Conservation (phyloP, 2,329 filamentous ascomycete species). For the Akanthomyces uredinophilus region DNA sequence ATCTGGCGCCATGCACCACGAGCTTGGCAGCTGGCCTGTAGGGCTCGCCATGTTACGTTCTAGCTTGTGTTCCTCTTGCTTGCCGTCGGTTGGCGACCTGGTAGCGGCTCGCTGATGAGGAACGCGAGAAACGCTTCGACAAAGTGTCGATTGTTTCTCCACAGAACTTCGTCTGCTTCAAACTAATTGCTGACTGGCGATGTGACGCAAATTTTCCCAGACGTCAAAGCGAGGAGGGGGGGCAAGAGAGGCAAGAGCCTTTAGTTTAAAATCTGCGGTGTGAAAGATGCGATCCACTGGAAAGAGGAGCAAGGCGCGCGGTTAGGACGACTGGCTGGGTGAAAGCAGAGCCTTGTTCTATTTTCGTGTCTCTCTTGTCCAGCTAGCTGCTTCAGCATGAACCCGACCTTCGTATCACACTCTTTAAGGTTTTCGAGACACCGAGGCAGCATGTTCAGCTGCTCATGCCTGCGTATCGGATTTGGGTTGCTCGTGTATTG, state of each 20-base stretch:
- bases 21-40: neutral
- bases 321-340: neutral
- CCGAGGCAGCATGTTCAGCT: neutral
- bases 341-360: neutral
- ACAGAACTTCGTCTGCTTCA: neutral
- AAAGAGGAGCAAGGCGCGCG: conserved; percentile 13
- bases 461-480: neutral
- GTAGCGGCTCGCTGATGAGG: neutral
- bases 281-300: neutral
- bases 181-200: neutral
- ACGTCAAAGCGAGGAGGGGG: neutral
- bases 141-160: neutral
- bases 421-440: neutral
- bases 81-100: neutral
- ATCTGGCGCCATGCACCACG: neutral
- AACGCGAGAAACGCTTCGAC: neutral
- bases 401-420: neutral
- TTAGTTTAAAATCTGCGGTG: too few species aligned
- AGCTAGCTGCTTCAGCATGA: neutral
- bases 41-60: neutral
- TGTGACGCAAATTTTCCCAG: neutral
- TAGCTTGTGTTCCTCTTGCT: neutral
- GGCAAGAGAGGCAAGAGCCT: neutral
- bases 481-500: neutral
- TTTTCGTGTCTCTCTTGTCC: neutral